Base-by-base conservation (phyloP, 495 filamentous ascomycete genomes). In the Hyaloscypha variabilis region DNA sequence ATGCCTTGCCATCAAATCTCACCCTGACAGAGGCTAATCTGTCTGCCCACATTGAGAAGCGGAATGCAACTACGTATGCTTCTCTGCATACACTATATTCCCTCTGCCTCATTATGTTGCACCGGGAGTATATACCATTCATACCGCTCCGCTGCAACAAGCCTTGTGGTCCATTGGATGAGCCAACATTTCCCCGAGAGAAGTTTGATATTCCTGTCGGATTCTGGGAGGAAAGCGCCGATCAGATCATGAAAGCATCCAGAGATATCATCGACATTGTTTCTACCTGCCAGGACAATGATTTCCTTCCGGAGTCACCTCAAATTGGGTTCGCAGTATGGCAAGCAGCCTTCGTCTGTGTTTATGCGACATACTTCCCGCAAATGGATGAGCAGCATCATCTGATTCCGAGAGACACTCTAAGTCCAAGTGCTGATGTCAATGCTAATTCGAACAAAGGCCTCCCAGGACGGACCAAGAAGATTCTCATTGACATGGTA, bases 41-140 rank as follows among this genome's bases (percentile, higher is more conserved):
- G n/a, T 87, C 90, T 69, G 90, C 88, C 19, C 90, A 95, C 71
- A 90, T 92, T 72, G 89, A 87, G 66, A 87, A 89, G 69, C 87
- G 88, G 67, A 90, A 86, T 2, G 86, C 90, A 19, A 89, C 90
- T 36, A 81, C 87, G 2, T 97, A 91, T 68, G 88, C 89, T 5
- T 81, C 92, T 24, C 81, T 95, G 75, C 92, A 97, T 70, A 88
- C 90, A 66, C 86, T 92, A 6, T 89, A 90, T 68, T 88, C 88
- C 34, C 78, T 96, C 8, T 94, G 89, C 64, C 80, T 85, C 39
- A 91, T 97, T 60, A 87, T 92, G 71, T 81, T 96, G 25, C 90
- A 95, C 74, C 84, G 91, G 64, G 88, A 93, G 70, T 94, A 91
- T 71, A 82, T 96, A 29, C 91, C 92, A 0, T 95, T 94, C 72